Evolutionary conservation across 169 alveolate genomes (phyloP), one percentile per base, ranked within the genome.

Genomic region (Cryptosporidium andersoni): DNA sequence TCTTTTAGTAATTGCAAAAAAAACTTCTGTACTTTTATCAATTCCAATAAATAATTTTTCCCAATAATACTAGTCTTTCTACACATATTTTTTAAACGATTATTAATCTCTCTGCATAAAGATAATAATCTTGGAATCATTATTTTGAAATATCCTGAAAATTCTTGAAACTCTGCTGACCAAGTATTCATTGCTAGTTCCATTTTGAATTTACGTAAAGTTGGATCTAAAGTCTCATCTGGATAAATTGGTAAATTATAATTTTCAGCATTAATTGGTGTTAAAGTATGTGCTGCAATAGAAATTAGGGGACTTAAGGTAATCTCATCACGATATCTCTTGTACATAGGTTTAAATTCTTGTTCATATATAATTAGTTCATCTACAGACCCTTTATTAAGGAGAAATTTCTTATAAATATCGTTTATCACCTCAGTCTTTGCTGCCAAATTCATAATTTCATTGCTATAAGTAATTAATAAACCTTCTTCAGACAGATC

Each of bases 291-390:
- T 25, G 85, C 42, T 8, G 60, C 85, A 34, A 74, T 58, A 11
- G 85, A 74, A 40, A 74, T 60, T 25, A 74, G 47, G 11, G 85
- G 85, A n/a, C 85, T 74, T 12, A 47, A 58, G 2, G 85, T 51
- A 16, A 74, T 74, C 14, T 74, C 85, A 43, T 4, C n/a, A 43
- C 85, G 55, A 16, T 58, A 74, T 25, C 39, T 74, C 48, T 55
- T 58, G 40, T 68, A 74, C 53, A 74, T 53, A 8, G 85, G 85
- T 9, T 60, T 74, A 11, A 74, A 74, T n/a, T 74, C 74, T 40
- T 74, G 74, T 45, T 74, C 85, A 74, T 74, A 74, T 47, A 74
- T 74, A 47, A 58, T 74, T 2, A 74, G 51, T 34, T 74, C 85
- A 47, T 55, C 47, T 4, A 47, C 64, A 11, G 85, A 74, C 9